Evolutionary conservation across 371 early-diverging fungal genomes (phyloP), one percentile per base, ranked within the genome.

Genomic region (Globomyces sp.): DNA sequence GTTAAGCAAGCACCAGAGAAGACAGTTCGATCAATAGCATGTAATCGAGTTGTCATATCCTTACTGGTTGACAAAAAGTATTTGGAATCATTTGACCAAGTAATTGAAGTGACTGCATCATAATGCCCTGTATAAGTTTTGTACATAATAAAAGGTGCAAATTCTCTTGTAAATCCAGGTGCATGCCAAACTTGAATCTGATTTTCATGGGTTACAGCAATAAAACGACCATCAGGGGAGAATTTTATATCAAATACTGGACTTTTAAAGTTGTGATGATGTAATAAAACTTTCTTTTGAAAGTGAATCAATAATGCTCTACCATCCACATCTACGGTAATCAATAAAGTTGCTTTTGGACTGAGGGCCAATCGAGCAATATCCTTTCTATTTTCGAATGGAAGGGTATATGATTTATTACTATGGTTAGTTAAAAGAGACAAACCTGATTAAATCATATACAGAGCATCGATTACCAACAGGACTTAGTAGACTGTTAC

Each of bases 381-480:
- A 68, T 94, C 90, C 74, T 90, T 91, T 61, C 89, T 82, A 80
- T 89, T 94, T 73, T 98, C 97, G 57, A 92, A 89, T 2, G 95
- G 95, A 65, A 98, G 86, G 9, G 98, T 98, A 48, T 84, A 83
- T 0, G 95, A 89, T 65, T 90, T 90, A 80, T 95, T 96, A 77
- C 92, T 92, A 75, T 48, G 47, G 6, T 24, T 24, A 24, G 24
- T 41, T 43, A 24, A 69, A 8, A 39, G 51, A 53, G 10, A 48
- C 85, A 70, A 84, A 92, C 92, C 92, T 90, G 71, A 92, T 90
- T 55, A 99, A 89, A 78, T 99, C 96, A 73, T 96, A 98, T 34
- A 94, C 83, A 0, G 96, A 89, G 1, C 97, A 89, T 55, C 96
- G 82, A 85, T 96, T 97, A 53, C 99, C 99, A 9, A 99, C 98